A percentile compares a stretch with the other conserved stretches of the same genome.
Conservation (phyloP, 352 stramenopile genomes). For the Blastocystis sp. region DNA sequence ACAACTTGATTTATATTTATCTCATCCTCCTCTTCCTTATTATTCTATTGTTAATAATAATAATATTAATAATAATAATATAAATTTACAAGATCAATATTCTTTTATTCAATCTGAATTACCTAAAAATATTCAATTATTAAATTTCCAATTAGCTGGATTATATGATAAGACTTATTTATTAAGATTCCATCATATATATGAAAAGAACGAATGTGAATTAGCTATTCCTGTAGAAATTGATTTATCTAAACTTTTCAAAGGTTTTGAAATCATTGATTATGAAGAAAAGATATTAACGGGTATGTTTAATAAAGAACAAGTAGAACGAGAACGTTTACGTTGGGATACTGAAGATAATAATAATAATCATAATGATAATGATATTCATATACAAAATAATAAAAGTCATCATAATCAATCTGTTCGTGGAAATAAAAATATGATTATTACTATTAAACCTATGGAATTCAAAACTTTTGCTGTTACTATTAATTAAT, state of each 20-base stretch:
- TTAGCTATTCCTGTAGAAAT: conserved; percentile 54
- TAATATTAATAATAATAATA: too few relatives aligned
- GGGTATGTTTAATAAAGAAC: conserved; percentile 50
- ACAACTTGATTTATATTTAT: not conserved
- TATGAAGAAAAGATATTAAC: conserved; percentile 66
- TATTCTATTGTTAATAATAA: not conserved
- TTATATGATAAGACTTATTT: conserved; percentile 53
- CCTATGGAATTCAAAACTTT: conserved; percentile 76
- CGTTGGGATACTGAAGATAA: conserved; percentile 49
- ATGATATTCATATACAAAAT: conserved; percentile 40
- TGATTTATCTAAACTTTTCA: conserved; percentile 48
- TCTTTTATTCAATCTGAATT: conserved; percentile 47
- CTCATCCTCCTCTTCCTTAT: not conserved
- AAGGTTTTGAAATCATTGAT: conserved; percentile 41
- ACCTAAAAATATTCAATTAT: conserved; percentile 67
- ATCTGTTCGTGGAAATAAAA: too few relatives aligned
- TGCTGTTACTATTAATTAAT: too few relatives aligned
- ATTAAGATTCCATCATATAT: conserved; percentile 74
- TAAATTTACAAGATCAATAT: conserved; percentile 22
- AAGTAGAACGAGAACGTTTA: conserved; percentile 48
- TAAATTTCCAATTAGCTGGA: conserved; percentile 59
- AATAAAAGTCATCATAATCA: too few relatives aligned
- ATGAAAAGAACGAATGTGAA: conserved; percentile 56
- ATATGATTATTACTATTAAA: conserved; percentile 22
- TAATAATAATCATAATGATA: conserved; percentile 32